These are phyloP conservation scores for Liquidambar formosana DNA, from an alignment of 164 flowering plant species.

Conservation along the genomic window DNA sequence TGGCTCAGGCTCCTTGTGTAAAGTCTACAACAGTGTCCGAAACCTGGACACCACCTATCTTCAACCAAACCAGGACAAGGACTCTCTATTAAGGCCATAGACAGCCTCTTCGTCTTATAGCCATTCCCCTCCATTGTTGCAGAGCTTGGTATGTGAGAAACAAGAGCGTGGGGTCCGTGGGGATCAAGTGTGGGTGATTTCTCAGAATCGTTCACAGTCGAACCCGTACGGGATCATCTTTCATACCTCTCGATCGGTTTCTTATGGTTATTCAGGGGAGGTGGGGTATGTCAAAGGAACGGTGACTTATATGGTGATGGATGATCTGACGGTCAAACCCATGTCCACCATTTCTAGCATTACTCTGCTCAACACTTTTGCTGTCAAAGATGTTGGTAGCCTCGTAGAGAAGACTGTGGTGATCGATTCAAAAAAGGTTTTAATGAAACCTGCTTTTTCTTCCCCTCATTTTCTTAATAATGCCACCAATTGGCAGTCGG, in stretches of 20 bases:
- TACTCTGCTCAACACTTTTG: neutral
- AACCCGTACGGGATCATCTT: no score
- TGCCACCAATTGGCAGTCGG: no score
- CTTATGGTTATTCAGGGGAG: neutral
- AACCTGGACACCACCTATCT: neutral
- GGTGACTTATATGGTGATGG: neutral
- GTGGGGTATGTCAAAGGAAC: conserved; percentile 1
- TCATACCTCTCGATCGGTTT: no score
- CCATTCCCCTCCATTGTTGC: neutral
- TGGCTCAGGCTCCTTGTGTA: neutral
- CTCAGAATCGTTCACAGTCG: no score
- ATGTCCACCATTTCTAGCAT: neutral
- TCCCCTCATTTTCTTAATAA: no score
- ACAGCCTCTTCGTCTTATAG: neutral
- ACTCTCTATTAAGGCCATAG: neutral
- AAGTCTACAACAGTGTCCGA: neutral
- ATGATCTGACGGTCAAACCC: conserved; percentile 3
- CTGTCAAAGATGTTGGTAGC: neutral
- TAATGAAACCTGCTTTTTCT: no score
- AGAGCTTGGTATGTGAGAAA: neutral
- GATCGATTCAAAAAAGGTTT: neutral
- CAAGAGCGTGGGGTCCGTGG: neutral
- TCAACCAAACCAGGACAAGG: neutral
- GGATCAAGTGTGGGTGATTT: no score
- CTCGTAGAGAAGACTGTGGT: neutral